phyloP scores from a whole-genome alignment of 768 basidiomycete genomes.

The Ramaria rubella region DNA sequence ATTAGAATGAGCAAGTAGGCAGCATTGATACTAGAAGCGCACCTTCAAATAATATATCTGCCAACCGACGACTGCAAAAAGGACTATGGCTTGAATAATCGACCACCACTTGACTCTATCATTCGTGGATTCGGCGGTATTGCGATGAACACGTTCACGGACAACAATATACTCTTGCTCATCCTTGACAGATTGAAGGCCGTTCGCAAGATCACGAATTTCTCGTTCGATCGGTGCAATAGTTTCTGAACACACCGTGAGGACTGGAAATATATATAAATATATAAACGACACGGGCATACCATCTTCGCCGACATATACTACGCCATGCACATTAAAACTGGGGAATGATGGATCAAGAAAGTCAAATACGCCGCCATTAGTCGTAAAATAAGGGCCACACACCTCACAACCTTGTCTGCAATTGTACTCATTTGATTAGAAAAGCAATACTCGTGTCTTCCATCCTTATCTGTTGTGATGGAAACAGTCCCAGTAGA shows the following conservation, averaged over 20 bases:
- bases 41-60: slow-evolving; percentile 97
- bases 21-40: slow-evolving; percentile 13
- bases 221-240: slow-evolving; percentile 96
- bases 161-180: slow-evolving; percentile 99
- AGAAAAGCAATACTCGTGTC: slow-evolving; percentile 95
- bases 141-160: slow-evolving; percentile 84
- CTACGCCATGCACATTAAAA: slow-evolving; percentile 97
- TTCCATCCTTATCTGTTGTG: slow-evolving; percentile 81
- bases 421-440: slow-evolving; percentile 98
- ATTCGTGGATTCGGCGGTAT: slow-evolving; percentile 92
- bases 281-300: slow-evolving; percentile 16
- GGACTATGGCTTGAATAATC: slow-evolving; percentile 77
- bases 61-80: slow-evolving; percentile 91
- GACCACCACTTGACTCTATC: slow-evolving; percentile 99
- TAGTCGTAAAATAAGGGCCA: no score
- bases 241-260: slow-evolving; percentile 42
- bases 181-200: slow-evolving; percentile 86
- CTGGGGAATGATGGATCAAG: slow-evolving; percentile 31
- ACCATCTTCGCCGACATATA: slow-evolving; percentile 91
- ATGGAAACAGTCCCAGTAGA: slow-evolving; percentile 85
- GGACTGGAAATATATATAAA: not conserved
- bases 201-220: slow-evolving; percentile 77
- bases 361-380: not conserved
- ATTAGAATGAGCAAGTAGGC: not conserved
- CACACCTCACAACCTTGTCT: slow-evolving; percentile 90